Evolutionary conservation across 1,284 basidiomycete genomes (phyloP).

Genomic region (Bjerkandera adusta): DNA sequence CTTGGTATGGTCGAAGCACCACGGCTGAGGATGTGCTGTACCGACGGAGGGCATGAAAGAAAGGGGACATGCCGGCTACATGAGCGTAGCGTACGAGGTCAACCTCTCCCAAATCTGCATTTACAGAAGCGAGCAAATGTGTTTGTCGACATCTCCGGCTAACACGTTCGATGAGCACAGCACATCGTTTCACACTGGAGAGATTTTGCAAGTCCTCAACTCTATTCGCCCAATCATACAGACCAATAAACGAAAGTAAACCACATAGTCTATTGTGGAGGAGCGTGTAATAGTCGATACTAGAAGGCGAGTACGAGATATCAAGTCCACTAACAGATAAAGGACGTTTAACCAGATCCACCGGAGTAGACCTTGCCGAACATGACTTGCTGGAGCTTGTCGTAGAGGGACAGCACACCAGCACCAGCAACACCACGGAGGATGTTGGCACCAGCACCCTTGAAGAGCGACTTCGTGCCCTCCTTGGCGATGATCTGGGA

Average conservation of each 20-base stretch:
- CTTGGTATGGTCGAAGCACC: constrained; percentile 85
- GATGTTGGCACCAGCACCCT: constrained; percentile 97
- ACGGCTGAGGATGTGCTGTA: constrained; percentile 22
- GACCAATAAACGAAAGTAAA: constrained; percentile 31
- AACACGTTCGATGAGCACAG: no score
- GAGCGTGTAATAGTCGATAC: constrained; percentile 33
- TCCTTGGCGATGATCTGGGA: constrained; percentile 89
- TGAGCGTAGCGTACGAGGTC: constrained; percentile 15
- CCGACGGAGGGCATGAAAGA: constrained; percentile 5
- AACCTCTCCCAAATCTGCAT: neutral
- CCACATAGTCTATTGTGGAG: constrained; percentile 32
- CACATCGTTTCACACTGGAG: no score
- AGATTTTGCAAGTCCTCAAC: no score
- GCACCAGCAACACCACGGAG: constrained; percentile 98
- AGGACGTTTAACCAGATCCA: constrained; percentile 47
- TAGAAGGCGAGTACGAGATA: constrained; percentile 31
- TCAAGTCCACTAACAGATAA: constrained; percentile 21
- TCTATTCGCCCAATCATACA: constrained; percentile 23
- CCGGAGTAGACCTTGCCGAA: constrained; percentile 97
- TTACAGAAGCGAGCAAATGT: constrained; percentile 3
- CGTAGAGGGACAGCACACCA: constrained; percentile 93
- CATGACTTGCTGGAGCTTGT: constrained; percentile 88
- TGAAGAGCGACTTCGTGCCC: constrained; percentile 88
- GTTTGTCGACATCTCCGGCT: no score
- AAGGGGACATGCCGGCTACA: constrained; percentile 9